These are phyloP conservation scores for Lactifluus volemus DNA, from an alignment of 768 basidiomycete genomes.

Conservation along the genomic window DNA sequence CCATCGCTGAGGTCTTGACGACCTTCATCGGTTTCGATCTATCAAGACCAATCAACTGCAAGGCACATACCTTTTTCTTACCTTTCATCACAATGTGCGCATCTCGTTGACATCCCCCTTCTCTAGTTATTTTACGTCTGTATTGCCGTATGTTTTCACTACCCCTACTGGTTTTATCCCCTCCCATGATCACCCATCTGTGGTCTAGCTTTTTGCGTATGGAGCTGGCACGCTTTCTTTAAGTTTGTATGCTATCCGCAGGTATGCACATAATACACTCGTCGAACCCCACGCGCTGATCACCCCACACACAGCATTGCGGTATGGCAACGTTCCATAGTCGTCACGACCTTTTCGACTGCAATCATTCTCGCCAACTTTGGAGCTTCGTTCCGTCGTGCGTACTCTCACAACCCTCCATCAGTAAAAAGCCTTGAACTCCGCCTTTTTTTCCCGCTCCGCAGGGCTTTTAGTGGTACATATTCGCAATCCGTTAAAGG, in stretches of 20 bases:
- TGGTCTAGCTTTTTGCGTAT: constrained; percentile 10
- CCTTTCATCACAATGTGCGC: not conserved
- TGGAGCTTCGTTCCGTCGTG: constrained; percentile 11
- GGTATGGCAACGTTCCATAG: constrained; percentile 6
- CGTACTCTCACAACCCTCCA: not conserved
- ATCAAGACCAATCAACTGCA: constrained; percentile 3
- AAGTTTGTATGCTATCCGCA: constrained; percentile 13
- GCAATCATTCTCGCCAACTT: not conserved
- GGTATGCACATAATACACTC: not conserved
- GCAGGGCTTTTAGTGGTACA: not conserved
- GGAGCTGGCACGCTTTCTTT: constrained; percentile 3
- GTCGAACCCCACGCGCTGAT: not conserved
- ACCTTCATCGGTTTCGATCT: constrained; percentile 11
- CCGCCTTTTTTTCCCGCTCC: not conserved
- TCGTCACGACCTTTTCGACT: not conserved
- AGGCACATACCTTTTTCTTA: not conserved
- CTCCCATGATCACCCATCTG: not conserved
- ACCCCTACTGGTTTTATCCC: not conserved
- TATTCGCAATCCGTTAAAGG: too few species aligned
- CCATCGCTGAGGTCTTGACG: not conserved
- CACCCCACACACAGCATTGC: constrained; percentile 2
- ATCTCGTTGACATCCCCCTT: not conserved
- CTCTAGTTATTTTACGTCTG: constrained; percentile 1
- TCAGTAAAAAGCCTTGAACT: not conserved
- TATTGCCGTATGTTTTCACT: not conserved